phyloP scores from a whole-genome alignment of 257 asterid species.

The Coffea canephora region DNA sequence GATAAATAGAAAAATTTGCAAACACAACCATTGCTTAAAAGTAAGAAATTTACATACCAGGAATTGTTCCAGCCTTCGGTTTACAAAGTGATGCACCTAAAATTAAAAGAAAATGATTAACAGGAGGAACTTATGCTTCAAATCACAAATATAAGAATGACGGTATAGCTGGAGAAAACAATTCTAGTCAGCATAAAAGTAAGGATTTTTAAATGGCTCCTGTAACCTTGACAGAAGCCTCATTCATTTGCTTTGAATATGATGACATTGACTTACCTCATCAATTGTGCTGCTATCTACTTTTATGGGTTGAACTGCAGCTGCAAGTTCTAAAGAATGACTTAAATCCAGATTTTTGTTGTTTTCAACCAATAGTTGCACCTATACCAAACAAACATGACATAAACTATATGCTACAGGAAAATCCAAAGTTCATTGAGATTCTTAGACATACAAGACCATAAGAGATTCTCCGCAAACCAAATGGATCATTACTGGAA shows the following conservation, averaged over 20 bases:
- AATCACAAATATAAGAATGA: neutral
- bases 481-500: constrained; percentile 88
- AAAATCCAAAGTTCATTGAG: constrained; percentile 15
- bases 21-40: neutral
- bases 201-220: neutral
- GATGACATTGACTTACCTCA: constrained; percentile 45
- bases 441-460: constrained; percentile 67
- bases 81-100: constrained; percentile 88
- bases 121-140: neutral
- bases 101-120: constrained; percentile 29
- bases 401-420: neutral
- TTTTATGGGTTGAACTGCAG: constrained; percentile 77
- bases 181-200: neutral
- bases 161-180: neutral
- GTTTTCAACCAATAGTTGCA: constrained; percentile 80
- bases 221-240: neutral
- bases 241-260: neutral
- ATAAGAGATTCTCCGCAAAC: constrained; percentile 87
- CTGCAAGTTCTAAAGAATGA: constrained; percentile 79
- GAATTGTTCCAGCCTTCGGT: constrained; percentile 88
- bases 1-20: constrained; percentile 4
- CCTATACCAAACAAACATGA: constrained; percentile 42
- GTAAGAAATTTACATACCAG: constrained; percentile 59
- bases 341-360: constrained; percentile 69
- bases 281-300: constrained; percentile 60